Base-by-base conservation (phyloP, 129 eudicot genomes). In the Chrysanthemum seticuspe region DNA sequence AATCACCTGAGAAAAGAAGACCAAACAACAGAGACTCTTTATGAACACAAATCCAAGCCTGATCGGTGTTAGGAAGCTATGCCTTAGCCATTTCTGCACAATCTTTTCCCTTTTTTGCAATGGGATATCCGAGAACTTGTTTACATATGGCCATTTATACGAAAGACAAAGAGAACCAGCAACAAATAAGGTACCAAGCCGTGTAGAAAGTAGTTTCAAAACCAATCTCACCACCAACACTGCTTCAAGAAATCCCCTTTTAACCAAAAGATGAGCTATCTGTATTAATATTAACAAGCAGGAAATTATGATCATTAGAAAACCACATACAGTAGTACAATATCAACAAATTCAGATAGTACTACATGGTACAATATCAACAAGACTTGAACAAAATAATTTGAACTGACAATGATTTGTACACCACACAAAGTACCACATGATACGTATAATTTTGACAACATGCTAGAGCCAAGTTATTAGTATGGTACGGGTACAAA, bases 181-280 rank as follows among this genome's bases (percentile, higher is more conserved):
- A 0, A 92, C 64, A 72, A 92, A 65, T 2, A 92, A 65, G 2
- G 95, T 89, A 66, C 98, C 98, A 27, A 89, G 27, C 67, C 95
- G 83, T 36, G 79, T 82, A 0, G 95, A 92, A 25, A 89, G 80
- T 44, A 89, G 34, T 18, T 13, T 67, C 18, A 89, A 3, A 18
- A 89, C 67, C 65, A 65, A 51, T 71, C 77, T 84, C 44, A 85
- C 90, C 68, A 92, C 73, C 53, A 89, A 34, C 47, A 72, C 56
- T 2, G 76, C 86, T 54, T 92, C 98, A 12, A 86, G 61, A 68
- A 89, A 82, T 54, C 63, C 96, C 79, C 88, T 89, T 47, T 77
- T 87, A 67, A 10, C 19, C 13, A 79, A 6, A 25, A 68, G 14
- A 70, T 84, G 84, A 29, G 85, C 92, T n/a, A 87, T 79, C 98